Evolutionary conservation across 2,329 filamentous ascomycete genomes (phyloP), one percentile per base, ranked within the genome.

Genomic region (Metarhizium robertsii): DNA sequence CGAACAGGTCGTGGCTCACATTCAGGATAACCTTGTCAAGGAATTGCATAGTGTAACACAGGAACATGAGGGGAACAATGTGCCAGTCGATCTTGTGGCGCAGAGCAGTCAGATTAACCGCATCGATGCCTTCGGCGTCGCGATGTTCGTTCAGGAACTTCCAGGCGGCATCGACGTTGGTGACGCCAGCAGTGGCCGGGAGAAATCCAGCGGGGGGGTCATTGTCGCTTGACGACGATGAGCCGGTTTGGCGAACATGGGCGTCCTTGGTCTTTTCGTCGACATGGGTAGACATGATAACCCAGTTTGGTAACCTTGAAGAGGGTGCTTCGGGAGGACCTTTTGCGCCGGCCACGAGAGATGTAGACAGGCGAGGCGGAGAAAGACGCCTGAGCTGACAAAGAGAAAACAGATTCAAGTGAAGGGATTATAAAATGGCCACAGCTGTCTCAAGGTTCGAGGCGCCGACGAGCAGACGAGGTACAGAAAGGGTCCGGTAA

Each of bases 21-120:
- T 85, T 85, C 48, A 85, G 74, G 32, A 81, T 75, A 57, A 84
- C 79, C 68, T 86, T 86, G 71, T 85, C 83, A 48, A 85, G 71
- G 60, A 84, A 84, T 62, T 85, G 81, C 69, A 84, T 74, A n/a
- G 77, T 78, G 62, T 85, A 85, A 62, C 77, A 80, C 48, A 74
- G 67, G 58, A 84, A 84, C 79, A 85, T 83, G 53, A 85, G 71
- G 0, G 82, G 82, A 38, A 85, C 72, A 53, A 85, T 80, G 51
- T 73, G 76, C 69, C 71, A 78, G 62, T 85, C 81, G 51, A 85
- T 77, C 66, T 78, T 82, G 57, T 76, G 75, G 4, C 79, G 70
- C 47, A 85, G 65, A 2, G 67, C 67, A 57, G 69, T 68, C 50
- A 81, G 67, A 58, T 79, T 67, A 40, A 77, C 67, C 2, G 61